Evolutionary conservation across 192 early-diverging fungal species (phyloP), one percentile per base, ranked within the genome.

Genomic region (Oehlia diaphana): DNA sequence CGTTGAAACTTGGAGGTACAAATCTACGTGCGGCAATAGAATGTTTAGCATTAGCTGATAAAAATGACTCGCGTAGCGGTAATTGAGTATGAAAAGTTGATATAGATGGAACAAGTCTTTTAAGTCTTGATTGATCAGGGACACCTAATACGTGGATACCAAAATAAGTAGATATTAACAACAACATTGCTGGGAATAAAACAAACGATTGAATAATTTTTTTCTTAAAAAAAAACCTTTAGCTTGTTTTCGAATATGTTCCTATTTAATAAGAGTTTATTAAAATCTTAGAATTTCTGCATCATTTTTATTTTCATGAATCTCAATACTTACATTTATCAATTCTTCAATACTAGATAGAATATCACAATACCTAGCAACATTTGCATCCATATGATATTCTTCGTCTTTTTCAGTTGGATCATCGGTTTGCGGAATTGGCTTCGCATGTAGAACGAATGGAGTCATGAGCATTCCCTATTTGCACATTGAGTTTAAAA

Each of bases 1-100:
- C 96, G 88, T 97, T 97, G 88, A 97, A 97, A 76, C 90, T 92
- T 2, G 96, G 96, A 76, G 96, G 93, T 23, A 97, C 94, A 81
- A 92, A 92, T 35, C 91, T 90, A 75, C 96, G 89, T 0, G 89
- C 90, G 14, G 93, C 89, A 47, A 97, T 94, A 4, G 90, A 87
- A 74, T 94, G 82, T 42, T 87, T 85, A 2, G 79, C 75, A 85
- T 97, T 92, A 63, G 91, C 88, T n/a, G 79, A 79, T 64, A 91
- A 80, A 85, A 96, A 97, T 13, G 92, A 90, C 16, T 84, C 86
- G 19, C 85, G 84, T 31, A 97, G 86, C 23, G 95, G 95, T 72
- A 97, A 89, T 3, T 87, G 85, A 8, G 96, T 96, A 82, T 94
- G 96, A 86, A 97, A 97, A 9, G 87, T 89, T 61, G 95, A 94